Conservation (phyloP, 75 land plant genomes). For the Gnetum montanum region DNA sequence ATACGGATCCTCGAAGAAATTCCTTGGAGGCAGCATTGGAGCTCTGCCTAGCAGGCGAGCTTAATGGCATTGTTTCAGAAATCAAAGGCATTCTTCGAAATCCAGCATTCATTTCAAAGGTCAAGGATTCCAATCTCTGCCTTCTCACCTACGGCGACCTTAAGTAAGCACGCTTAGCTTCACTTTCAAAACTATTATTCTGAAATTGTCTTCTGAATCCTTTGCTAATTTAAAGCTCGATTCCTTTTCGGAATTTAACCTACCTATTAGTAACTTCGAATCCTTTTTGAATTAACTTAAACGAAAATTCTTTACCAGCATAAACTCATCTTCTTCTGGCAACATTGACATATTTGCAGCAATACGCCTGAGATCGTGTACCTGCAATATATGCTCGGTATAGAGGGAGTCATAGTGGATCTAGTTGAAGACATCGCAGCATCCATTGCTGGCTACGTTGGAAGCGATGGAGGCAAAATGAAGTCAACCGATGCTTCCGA, state of each 20-base stretch:
- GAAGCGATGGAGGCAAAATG: not conserved
- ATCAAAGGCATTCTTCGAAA: slow-evolving; percentile 59
- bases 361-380: slow-evolving; percentile 72
- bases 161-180: slow-evolving; percentile 38
- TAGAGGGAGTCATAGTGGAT: slow-evolving; percentile 90
- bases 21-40: slow-evolving; percentile 73
- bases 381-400: slow-evolving; percentile 60
- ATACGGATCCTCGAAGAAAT: slow-evolving; percentile 54
- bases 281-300: not conserved
- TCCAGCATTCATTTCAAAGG: slow-evolving; percentile 28
- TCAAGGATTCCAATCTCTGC: slow-evolving; percentile 48
- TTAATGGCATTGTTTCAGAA: slow-evolving; percentile 89
- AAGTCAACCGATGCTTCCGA: not conserved
- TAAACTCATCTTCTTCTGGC: not conserved
- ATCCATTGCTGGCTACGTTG: slow-evolving; percentile 21
- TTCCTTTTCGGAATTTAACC: too few species aligned
- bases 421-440: slow-evolving; percentile 63
- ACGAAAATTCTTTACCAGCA: not conserved
- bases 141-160: slow-evolving; percentile 79
- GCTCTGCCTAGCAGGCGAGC: slow-evolving; percentile 49
- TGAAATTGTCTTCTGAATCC: too few species aligned
- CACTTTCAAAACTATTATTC: too few species aligned
- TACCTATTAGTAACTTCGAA: too few species aligned
- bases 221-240: too few species aligned
- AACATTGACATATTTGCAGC: slow-evolving; percentile 16